Evolutionary conservation across 2,329 filamentous ascomycete species (phyloP).

Genomic region (Fusarium citri): DNA sequence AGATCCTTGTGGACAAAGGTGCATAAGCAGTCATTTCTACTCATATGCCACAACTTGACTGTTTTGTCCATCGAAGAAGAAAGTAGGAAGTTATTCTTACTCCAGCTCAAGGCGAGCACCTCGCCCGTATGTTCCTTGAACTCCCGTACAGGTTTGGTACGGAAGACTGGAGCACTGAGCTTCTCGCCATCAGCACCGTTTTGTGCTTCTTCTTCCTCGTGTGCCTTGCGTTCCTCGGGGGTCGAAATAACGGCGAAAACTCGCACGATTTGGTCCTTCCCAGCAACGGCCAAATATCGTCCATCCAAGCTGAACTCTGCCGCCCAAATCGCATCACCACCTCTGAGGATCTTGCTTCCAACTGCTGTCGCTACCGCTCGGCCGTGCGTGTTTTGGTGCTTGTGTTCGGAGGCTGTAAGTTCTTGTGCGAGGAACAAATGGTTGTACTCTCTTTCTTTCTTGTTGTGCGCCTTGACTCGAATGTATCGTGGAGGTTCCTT

Average conservation of each 20-base stretch:
- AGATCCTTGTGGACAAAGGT: slow-evolving; percentile 96
- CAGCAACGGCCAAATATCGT: slow-evolving; percentile 89
- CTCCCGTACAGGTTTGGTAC: slow-evolving; percentile 79
- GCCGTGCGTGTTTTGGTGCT: slow-evolving; percentile 45
- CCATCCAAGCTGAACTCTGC: slow-evolving; percentile 94
- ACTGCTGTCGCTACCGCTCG: slow-evolving; percentile 53
- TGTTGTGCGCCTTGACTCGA: slow-evolving; percentile 82
- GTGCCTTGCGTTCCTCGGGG: slow-evolving; percentile 78
- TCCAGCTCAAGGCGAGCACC: slow-evolving; percentile 94
- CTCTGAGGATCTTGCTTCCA: slow-evolving; percentile 56
- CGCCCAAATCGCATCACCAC: slow-evolving; percentile 84
- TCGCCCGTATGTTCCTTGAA: slow-evolving; percentile 87
- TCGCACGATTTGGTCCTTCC: slow-evolving; percentile 85
- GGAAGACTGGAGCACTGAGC: slow-evolving; percentile 91
- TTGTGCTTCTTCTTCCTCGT: slow-evolving; percentile 71
- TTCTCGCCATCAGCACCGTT: slow-evolving; percentile 61
- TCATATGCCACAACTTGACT: slow-evolving; percentile 92
- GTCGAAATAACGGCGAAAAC: slow-evolving; percentile 91
- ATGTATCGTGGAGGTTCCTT: slow-evolving; percentile 94
- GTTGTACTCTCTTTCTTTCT: slow-evolving; percentile 84
- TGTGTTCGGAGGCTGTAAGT: slow-evolving; percentile 70
- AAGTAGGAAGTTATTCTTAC: slow-evolving; percentile 97
- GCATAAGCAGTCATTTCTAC: slow-evolving; percentile 85
- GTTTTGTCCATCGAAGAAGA: slow-evolving; percentile 99
- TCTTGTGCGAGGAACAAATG: slow-evolving; percentile 93